Conservation (phyloP, 2,329 filamentous ascomycete species). For the Endocalyx cinctus region DNA sequence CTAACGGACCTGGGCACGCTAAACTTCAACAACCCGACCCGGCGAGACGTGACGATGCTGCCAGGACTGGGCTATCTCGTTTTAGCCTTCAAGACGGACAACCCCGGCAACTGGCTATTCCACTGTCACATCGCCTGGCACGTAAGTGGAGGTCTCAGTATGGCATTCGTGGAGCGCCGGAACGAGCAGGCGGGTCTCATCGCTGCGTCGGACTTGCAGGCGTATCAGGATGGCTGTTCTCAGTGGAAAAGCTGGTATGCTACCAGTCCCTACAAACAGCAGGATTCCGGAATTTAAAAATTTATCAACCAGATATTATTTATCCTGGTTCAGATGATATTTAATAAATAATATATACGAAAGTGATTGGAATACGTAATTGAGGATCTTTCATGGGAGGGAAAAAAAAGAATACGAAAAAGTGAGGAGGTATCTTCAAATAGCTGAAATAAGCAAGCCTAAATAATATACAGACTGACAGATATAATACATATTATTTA, state of each 20-base stretch:
- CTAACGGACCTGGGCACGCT: slow-evolving; percentile 19
- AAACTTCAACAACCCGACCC: slow-evolving; percentile 35
- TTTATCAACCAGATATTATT: too few relatives aligned
- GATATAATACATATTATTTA: too few relatives aligned
- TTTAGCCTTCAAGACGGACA: slow-evolving; percentile 43
- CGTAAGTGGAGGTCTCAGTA: slow-evolving; percentile 39
- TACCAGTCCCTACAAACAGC: slow-evolving; percentile 1
- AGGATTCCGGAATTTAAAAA: background rate
- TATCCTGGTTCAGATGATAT: too few relatives aligned
- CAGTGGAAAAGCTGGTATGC: slow-evolving; percentile 1
- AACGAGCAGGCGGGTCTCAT: slow-evolving; percentile 7
- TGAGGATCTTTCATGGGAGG: too few relatives aligned
- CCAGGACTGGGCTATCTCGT: slow-evolving; percentile 39
- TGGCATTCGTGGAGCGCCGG: slow-evolving; percentile 42
- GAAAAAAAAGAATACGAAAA: too few relatives aligned
- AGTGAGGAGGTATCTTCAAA: too few relatives aligned
- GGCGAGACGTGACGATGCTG: slow-evolving; percentile 41
- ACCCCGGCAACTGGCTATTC: slow-evolving; percentile 43
- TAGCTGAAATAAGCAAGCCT: too few relatives aligned
- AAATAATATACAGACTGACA: too few relatives aligned
- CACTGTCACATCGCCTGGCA: slow-evolving; percentile 49
- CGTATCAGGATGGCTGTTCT: background rate
- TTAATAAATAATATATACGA: too few relatives aligned
- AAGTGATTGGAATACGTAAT: too few relatives aligned
- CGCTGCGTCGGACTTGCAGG: background rate